These are phyloP conservation scores for Linnemannia elongata DNA, from an alignment of 192 early-diverging fungal species.

Conservation along the genomic window DNA sequence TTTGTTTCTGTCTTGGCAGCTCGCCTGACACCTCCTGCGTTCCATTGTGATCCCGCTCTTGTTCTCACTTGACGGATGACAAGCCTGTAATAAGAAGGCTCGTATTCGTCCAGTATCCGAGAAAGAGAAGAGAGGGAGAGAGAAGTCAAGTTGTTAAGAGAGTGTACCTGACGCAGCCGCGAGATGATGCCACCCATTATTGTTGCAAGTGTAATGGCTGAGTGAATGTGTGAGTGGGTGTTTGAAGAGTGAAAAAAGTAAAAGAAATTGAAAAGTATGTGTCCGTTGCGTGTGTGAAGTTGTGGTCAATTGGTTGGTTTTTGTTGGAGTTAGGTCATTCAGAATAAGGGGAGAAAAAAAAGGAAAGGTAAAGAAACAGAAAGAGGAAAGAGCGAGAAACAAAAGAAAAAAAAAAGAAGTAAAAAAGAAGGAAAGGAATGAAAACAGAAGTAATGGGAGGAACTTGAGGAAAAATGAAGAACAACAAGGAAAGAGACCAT, in stretches of 20 bases:
- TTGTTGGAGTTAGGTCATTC: conserved; percentile 33
- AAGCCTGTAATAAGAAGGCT: neutral
- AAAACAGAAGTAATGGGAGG: neutral
- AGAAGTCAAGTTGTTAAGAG: too few relatives aligned
- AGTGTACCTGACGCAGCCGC: conserved; percentile 39
- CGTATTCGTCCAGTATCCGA: neutral
- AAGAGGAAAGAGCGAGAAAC: neutral
- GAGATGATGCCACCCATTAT: conserved; percentile 55
- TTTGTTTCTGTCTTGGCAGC: neutral
- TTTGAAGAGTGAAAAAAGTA: neutral
- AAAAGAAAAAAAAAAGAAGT: neutral
- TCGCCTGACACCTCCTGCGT: neutral
- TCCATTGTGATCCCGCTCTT: neutral
- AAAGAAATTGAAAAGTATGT: neutral
- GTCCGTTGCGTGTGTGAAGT: too few relatives aligned
- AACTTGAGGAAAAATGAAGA: neutral
- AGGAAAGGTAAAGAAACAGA: neutral
- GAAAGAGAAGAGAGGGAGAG: neutral
- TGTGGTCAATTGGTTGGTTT: neutral
- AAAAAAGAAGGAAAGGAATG: neutral
- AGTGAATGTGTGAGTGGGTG: neutral
- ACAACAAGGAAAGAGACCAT: neutral
- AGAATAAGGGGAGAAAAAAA: conserved; percentile 25
- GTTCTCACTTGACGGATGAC: neutral
- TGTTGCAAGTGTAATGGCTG: neutral